Base-by-base conservation (phyloP, 306 rosid species). In the Macrotyloma uniflorum region DNA sequence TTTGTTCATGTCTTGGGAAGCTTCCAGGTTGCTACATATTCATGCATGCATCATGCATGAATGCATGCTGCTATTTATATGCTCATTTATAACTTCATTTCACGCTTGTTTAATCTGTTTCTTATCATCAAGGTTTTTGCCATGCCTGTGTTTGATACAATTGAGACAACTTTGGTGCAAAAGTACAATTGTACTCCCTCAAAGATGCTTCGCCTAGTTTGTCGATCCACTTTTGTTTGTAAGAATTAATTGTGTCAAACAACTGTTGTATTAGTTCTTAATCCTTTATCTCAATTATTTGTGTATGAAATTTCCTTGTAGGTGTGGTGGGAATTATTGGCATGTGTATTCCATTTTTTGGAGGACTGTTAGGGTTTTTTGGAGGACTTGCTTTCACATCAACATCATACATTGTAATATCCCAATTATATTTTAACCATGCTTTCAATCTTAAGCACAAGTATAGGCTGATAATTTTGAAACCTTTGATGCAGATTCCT, bases 371-470 rank as follows among this genome's bases (percentile, higher is more conserved):
- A 55, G 94, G 97, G 7, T 85, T 91, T 58, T 91, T 91, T 38
- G 97, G 97, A 40, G 97, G 97, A 63, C 69, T 91, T 12, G 91
- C 89, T 11, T 91, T 86, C 79, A n/a, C 94, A 19, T 85, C 92
- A 36, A 88, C 97, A 43, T 88, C 97, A 57, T 91, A 79, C 46
- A 83, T 83, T 26, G 94, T 91, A 79, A 82, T 90, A 18, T 40
- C 19, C 55, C 14, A 20, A 20, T 66, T 16, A 30, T 2, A 40
- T 10, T 0, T n/a, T 23, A 24, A 35, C 0, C 4, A 2, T 59
- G 1, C 3, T 22, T 13, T 2, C 3, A 5, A 28, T 24, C 22
- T 36, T 42, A 47, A 57, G 0, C 35, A 65, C 5, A 47, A 1
- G 3, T 30, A 2, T 55, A 10, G 19, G n/a, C 46, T 30, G 3